These are phyloP conservation scores for Ascobolus immersus DNA, from an alignment of 495 filamentous ascomycete species.

Conservation along the genomic window DNA sequence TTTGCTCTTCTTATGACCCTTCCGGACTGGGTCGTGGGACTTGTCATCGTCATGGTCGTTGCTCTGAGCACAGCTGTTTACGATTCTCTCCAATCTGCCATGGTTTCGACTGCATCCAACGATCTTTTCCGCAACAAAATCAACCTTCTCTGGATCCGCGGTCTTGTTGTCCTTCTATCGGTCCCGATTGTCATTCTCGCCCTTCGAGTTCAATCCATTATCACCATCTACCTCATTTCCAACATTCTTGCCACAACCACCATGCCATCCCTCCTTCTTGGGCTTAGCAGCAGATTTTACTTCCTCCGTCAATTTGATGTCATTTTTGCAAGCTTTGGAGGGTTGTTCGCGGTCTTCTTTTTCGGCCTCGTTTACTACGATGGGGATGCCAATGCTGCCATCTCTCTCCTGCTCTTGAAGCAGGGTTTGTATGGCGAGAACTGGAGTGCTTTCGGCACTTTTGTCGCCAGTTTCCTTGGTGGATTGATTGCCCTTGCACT, in stretches of 20 bases:
- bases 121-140: conserved; percentile 55
- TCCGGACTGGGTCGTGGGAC: conserved; percentile 46
- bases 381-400: conserved; percentile 34
- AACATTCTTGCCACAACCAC: conserved; percentile 45
- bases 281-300: conserved; percentile 34
- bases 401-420: conserved; percentile 39
- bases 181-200: conserved; percentile 44
- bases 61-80: conserved; percentile 44
- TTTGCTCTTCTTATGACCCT: conserved; percentile 44
- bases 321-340: conserved; percentile 42
- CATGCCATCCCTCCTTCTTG: conserved; percentile 42
- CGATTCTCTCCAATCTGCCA: conserved; percentile 47
- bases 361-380: conserved; percentile 46
- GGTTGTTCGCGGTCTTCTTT: conserved; percentile 46
- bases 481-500: conserved; percentile 37
- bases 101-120: conserved; percentile 49
- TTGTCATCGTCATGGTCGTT: conserved; percentile 52
- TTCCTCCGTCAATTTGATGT: conserved; percentile 55
- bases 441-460: conserved; percentile 53
- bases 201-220: conserved; percentile 39
- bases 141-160: conserved; percentile 41
- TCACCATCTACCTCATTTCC: conserved; percentile 54
- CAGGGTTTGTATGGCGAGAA: conserved; percentile 41
- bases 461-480: conserved; percentile 42
- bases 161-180: conserved; percentile 37